Evolutionary conservation across 352 stramenopile species (phyloP), one percentile per base, ranked within the genome.

Genomic region (Phytophthora idaei): DNA sequence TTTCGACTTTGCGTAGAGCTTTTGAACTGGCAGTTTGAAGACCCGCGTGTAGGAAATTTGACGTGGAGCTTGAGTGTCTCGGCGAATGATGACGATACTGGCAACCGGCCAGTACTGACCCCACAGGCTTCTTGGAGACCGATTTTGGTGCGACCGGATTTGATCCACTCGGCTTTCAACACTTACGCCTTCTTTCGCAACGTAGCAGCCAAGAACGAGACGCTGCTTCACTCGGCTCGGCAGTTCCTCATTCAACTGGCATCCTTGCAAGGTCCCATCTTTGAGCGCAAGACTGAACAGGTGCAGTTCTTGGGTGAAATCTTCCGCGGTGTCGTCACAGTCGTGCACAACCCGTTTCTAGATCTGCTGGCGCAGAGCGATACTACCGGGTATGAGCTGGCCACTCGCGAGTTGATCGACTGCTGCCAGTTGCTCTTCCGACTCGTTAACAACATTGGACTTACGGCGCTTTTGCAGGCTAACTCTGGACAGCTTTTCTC

Each of bases 161-260:
- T 94, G 49, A 93, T 94, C 67, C 85, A 94, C 69, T 86, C 83
- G n/a, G 84, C 84, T 8, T 94, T 92, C 69, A 92, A 94, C 62
- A 93, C 86, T 31, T 94, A 94, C 69, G 83, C 80, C 17, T 91
- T 91, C 53, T 90, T 93, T 55, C 81, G 86, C 10, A 87, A 80
- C 51, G 66, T 93, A 32, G 74, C 83, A 29, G 77, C 76, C 44
- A 83, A 88, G 34, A 93, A 92, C 47, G 85, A 90, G 17, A 82
- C 69, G 28, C 57, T 94, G 29, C 71, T 93, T n/a, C 86, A 94
- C 61, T 78, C 93, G 36, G 78, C 84, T 42, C 78, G 86, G 2
- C 86, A 94, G 73, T 93, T 93, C 49, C 61, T 94, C 0, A 83
- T 95, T 56, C 86, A 93, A 61, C 59, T 95, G 21, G 88, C 85